Conservation (phyloP, 1,139 yeast species). For the Blastobotrys illinoisensis region DNA sequence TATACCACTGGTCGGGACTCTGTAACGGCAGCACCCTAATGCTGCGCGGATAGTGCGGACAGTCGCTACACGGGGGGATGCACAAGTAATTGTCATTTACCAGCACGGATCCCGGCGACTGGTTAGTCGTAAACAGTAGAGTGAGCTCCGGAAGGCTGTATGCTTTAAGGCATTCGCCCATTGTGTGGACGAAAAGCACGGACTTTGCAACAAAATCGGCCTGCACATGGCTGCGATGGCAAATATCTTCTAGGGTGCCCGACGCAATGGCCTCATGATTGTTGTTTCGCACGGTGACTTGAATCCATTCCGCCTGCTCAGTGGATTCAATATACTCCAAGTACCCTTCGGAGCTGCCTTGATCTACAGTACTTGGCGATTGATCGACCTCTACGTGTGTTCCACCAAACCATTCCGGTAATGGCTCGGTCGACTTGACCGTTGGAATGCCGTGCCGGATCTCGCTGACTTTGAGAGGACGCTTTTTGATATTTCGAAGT, state of each 20-base stretch:
- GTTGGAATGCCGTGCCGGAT: neutral
- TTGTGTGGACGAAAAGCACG: neutral
- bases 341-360: neutral
- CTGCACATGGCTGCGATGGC: neutral
- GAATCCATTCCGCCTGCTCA: neutral
- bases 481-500: neutral
- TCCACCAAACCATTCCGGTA: neutral
- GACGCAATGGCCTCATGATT: neutral
- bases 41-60: neutral
- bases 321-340: neutral
- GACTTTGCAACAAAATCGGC: neutral
- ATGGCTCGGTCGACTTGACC: neutral
- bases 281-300: neutral
- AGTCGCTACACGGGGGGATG: neutral
- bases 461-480: neutral
- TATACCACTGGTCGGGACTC: neutral
- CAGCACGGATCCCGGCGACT: neutral
- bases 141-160: neutral
- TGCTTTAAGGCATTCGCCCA: neutral
- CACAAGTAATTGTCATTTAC: neutral
- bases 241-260: neutral
- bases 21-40: neutral
- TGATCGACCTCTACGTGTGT: neutral
- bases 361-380: neutral
- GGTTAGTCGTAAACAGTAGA: neutral